Evolutionary conservation across 2,329 filamentous ascomycete species (phyloP), one percentile per base, ranked within the genome.

Genomic region (Akanthomyces dipterigenus): DNA sequence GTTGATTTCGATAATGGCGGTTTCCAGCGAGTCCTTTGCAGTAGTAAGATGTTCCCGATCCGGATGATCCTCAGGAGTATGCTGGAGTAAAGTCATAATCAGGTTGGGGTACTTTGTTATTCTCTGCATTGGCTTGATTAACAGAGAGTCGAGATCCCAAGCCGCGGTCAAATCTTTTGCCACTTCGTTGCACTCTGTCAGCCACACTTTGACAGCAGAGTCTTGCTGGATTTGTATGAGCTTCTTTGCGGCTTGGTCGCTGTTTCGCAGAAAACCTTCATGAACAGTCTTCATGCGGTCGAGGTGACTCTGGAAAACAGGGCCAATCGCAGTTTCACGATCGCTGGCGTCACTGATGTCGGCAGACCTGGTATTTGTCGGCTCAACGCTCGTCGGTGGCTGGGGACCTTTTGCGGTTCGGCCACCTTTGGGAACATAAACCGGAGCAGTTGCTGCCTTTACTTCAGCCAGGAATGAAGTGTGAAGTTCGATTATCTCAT

Each of bases 121-220:
- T 53, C 95, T 86, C 75, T 99, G 95, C 73, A 96, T 93, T 1
- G 95, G 95, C 74, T 99, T 99, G 70, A 99, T 93, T 22, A 99
- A 83, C n/a, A 99, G 80, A 0, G 95, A 96, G 73, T 97, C 93
- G 63, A 99, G 76, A 73, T 96, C 90, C 95, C 95, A 99, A 0
- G 95, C 93, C 28, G 88, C 86, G 0, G 95, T 99, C 65, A 99
- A 82, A 71, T 97, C 95, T 67, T 91, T 90, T 14, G 93, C 93
- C 69, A 93, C 93, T 67, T 91, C 87, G 69, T 95, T 92, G 75
- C 95, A 99, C 73, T 97, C 93, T 62, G 88, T 88, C 54, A 98
- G 80, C 95, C 95, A 99, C 55, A 96, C 88, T 80, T 77, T 87
- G 71, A 80, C 88, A 66, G 84, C 82, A 12, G 81, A 76, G 65